Percentiles rank a stretch among this genome's conserved stretches.
Evolutionary conservation across 257 asterid species (phyloP).

Genomic region (Nyctanthes arbortristis): DNA sequence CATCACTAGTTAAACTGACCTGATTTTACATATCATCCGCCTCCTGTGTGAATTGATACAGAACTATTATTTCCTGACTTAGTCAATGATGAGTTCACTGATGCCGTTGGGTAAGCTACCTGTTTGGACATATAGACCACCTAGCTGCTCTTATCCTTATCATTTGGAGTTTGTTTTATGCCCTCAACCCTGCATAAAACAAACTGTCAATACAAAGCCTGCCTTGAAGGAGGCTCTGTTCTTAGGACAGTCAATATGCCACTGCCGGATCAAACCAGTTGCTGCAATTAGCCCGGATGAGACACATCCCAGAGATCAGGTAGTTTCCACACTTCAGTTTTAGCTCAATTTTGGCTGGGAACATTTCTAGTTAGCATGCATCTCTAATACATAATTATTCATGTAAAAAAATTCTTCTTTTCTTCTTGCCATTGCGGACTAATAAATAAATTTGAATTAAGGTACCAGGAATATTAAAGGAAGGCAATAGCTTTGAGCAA

Average conservation of each 20-base stretch:
- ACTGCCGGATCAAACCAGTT: conserved; percentile 37
- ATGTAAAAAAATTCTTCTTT: conserved; percentile 5
- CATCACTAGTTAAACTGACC: conserved; percentile 16
- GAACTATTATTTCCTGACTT: conserved; percentile 20
- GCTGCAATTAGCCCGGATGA: conserved; percentile 49
- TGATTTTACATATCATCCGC: neutral
- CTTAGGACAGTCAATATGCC: conserved; percentile 29
- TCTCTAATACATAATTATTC: neutral
- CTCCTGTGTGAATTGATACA: conserved; percentile 6
- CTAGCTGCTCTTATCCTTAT: conserved; percentile 27
- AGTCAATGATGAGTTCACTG: conserved; percentile 52
- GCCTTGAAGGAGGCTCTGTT: conserved; percentile 35
- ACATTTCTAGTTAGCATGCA: neutral
- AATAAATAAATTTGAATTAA: conserved; percentile 31
- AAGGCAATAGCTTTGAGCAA: conserved; percentile 50
- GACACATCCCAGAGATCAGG: conserved; percentile 52
- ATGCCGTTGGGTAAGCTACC: conserved; percentile 48
- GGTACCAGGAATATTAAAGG: conserved; percentile 45
- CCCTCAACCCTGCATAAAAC: conserved; percentile 21
- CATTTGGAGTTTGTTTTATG: conserved; percentile 26
- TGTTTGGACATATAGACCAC: conserved; percentile 29
- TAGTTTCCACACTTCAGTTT: conserved; percentile 15
- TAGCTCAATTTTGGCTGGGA: neutral
- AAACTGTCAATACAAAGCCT: conserved; percentile 21
- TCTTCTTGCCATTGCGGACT: conserved; percentile 13